phyloP scores from a whole-genome alignment of 2,329 filamentous ascomycete species.

The Fusarium continuum region DNA sequence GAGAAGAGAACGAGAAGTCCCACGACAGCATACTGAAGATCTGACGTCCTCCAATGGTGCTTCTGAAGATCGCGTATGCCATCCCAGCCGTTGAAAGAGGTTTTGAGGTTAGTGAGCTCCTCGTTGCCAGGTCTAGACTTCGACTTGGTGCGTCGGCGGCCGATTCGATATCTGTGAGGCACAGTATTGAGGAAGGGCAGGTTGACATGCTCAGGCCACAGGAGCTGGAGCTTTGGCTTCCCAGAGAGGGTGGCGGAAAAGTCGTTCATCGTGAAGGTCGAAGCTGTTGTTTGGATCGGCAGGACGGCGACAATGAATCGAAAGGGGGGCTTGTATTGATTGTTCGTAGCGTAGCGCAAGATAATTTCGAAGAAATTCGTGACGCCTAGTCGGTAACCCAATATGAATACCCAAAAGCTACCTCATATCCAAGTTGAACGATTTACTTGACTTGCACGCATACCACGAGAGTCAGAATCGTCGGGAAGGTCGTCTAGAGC shows the following conservation, averaged over 20 bases:
- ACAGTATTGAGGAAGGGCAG: conserved; percentile 55
- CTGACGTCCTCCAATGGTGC: conserved; percentile 83
- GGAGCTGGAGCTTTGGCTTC: conserved; percentile 54
- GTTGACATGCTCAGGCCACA: conserved; percentile 54
- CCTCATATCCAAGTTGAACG: conserved; percentile 47
- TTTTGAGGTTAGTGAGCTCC: conserved; percentile 79
- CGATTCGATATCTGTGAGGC: conserved; percentile 52
- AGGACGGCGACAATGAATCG: conserved; percentile 1
- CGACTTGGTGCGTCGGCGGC: conserved; percentile 51
- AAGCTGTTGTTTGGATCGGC: conserved; percentile 14
- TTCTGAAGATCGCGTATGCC: conserved; percentile 78
- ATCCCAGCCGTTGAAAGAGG: conserved; percentile 82
- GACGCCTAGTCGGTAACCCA: conserved; percentile 37
- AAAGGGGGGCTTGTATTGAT: conserved; percentile 12
- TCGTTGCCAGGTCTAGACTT: conserved; percentile 55
- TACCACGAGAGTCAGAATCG: conserved; percentile 29
- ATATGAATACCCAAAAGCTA: conserved; percentile 50
- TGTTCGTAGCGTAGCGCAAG: conserved; percentile 11
- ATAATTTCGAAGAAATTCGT: conserved; percentile 27
- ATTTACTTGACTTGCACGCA: conserved; percentile 35
- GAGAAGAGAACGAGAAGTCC: conserved; percentile 82
- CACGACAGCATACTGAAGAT: conserved; percentile 84
- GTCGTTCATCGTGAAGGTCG: conserved; percentile 50
- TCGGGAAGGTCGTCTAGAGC: conserved; percentile 37
- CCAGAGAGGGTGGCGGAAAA: conserved; percentile 49